Conservation (phyloP, 169 alveolate genomes). For the Theileria parva region DNA sequence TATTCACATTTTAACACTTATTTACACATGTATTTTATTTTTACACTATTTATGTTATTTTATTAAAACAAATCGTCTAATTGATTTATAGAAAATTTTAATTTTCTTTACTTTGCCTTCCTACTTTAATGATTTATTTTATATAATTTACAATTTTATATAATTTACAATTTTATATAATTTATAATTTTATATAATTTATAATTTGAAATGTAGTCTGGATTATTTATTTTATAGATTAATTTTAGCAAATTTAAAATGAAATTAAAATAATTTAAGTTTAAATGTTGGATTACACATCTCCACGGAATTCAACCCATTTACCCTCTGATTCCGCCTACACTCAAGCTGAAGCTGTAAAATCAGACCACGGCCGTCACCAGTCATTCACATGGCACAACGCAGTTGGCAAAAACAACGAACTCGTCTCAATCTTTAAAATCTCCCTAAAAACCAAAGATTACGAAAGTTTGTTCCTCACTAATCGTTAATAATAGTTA, state of each 20-base stretch:
- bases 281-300: constrained; percentile 18
- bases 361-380: constrained; percentile 34
- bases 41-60: too few relatives aligned
- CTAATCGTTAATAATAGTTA: neutral
- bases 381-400: constrained; percentile 60
- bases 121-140: neutral
- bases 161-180: neutral
- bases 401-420: constrained; percentile 27
- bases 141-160: neutral
- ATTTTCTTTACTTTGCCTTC: neutral
- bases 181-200: constrained; percentile 2
- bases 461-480: constrained; percentile 13
- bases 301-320: constrained; percentile 1
- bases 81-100: too few relatives aligned
- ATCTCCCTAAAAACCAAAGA: constrained; percentile 20
- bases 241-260: constrained; percentile 15
- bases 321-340: constrained; percentile 34
- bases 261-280: constrained; percentile 40
- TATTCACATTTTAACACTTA: neutral
- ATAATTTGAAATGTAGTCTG: neutral
- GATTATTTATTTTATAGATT: neutral
- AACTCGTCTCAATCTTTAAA: constrained; percentile 45
- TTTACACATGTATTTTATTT: neutral
- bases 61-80: too few relatives aligned
- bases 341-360: constrained; percentile 48